phyloP scores from a whole-genome alignment of 2,329 filamentous ascomycete species.

The Diaporthe citri region DNA sequence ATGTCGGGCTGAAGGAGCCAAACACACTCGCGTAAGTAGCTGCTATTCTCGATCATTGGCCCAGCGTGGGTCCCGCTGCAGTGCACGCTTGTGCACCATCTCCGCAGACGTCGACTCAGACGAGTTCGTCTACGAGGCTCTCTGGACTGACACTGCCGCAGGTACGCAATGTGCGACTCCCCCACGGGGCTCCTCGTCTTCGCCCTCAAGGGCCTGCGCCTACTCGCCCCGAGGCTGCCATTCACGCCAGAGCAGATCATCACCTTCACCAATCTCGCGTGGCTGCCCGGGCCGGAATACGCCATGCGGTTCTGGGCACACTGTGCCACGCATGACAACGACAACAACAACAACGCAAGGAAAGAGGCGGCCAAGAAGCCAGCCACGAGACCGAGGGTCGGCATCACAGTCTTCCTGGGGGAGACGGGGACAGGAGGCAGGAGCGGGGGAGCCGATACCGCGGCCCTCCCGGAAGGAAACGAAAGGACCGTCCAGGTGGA shows the following conservation, averaged over 20 bases:
- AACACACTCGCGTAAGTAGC: conserved; percentile 61
- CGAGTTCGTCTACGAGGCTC: no score
- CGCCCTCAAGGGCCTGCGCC: conserved; percentile 61
- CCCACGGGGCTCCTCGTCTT: conserved; percentile 70
- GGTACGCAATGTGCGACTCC: conserved; percentile 72
- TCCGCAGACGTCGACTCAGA: no score
- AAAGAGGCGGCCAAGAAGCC: conserved; percentile 41
- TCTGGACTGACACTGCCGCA: conserved; percentile 8
- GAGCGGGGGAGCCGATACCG: conserved; percentile 32
- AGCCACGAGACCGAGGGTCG: conserved; percentile 54
- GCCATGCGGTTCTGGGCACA: conserved; percentile 68
- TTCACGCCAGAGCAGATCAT: conserved; percentile 67
- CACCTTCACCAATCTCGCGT: conserved; percentile 71
- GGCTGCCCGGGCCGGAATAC: conserved; percentile 75
- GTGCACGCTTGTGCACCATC: no score
- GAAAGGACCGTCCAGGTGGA: conserved; percentile 44
- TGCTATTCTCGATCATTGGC: not conserved
- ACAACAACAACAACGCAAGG: conserved; percentile 47
- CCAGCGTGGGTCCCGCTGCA: no score
- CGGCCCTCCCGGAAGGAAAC: conserved; percentile 38
- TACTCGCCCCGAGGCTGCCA: conserved; percentile 54
- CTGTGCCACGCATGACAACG: conserved; percentile 54
- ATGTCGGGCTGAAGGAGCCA: conserved; percentile 56
- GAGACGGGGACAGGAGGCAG: conserved; percentile 43
- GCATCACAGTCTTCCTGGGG: conserved; percentile 62